Evolutionary conservation across 768 basidiomycete species (phyloP), one percentile per base, ranked within the genome.

Genomic region (Pleurotus citrinopileatus): DNA sequence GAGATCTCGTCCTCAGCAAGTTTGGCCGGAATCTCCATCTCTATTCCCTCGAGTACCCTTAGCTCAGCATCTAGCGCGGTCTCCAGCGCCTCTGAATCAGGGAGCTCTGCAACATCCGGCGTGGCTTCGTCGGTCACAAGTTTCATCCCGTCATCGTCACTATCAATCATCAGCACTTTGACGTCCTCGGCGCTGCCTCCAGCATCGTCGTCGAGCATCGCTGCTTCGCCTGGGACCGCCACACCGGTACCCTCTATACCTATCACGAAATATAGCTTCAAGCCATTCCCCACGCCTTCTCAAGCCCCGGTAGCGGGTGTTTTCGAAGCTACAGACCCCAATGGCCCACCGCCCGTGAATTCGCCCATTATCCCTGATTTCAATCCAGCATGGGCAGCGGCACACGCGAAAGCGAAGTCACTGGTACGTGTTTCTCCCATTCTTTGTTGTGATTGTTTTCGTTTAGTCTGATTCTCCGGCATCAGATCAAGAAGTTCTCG

Each of bases 221-320:
- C 15, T 4, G 29, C 50, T 36, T 52, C 50, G 4, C 32, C 34
- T 22, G 25, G 19, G 12, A 52, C 32, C 7, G 26, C 37, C 12
- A 51, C 50, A 4, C 9, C 34, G 32, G 20, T 40, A 22, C 32
- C 34, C 9, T 37, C 50, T 3, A 52, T 75, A 27, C 75, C 78
- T 12, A 71, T 77, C 44, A 66, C 73, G 17, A 59, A 65, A 0
- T 73, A 73, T 51, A 58, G 75, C 1, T 87, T 88, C 73, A 67
- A 76, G 10, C 77, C 84, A 3, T 86, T 79, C 72, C 84, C 87
- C 1, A 73, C 79, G 12, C 84, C 87, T 13, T 77, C 81, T 0
- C 76, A 82, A 52, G 59, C 69, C 0, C 75, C 87, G 5, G 67
- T 81, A 46, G 73, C 80, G 0, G 77, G 77, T 6, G 65, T 80